phyloP scores from a whole-genome alignment of 768 basidiomycete genomes.

The Rhodotorula diobovata region DNA sequence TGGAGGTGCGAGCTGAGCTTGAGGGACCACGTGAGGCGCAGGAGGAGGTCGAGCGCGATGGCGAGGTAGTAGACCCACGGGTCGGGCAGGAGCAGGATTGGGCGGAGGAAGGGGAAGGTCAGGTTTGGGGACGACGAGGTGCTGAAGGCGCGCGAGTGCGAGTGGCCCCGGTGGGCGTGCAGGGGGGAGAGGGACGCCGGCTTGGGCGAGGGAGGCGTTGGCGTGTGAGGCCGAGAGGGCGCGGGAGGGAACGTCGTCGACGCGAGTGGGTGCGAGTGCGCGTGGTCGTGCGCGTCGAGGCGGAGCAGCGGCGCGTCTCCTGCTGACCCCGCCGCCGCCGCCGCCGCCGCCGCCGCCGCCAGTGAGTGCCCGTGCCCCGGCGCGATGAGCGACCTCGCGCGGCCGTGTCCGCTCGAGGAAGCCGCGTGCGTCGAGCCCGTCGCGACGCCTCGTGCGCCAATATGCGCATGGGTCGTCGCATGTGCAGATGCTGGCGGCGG shows the following conservation, averaged over 20 bases:
- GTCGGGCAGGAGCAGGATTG: conserved; percentile 70
- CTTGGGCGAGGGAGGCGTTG: not conserved
- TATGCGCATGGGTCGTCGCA: not conserved
- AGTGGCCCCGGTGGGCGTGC: not conserved
- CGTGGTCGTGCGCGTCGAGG: not conserved
- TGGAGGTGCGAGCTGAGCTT: conserved; percentile 84
- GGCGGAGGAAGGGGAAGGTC: conserved; percentile 59
- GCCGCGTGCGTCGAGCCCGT: not conserved
- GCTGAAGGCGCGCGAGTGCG: conserved; percentile 29
- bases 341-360: not conserved
- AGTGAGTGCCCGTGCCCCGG: not conserved
- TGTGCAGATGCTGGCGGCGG: not conserved
- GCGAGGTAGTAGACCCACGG: conserved; percentile 73
- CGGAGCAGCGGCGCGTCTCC: too few species aligned
- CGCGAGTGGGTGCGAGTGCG: not conserved
- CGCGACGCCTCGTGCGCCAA: not conserved
- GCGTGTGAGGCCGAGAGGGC: conserved; percentile 24
- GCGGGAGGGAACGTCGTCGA: conserved; percentile 16
- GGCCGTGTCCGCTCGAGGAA: not conserved
- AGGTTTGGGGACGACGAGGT: conserved; percentile 37
- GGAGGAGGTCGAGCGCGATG: conserved; percentile 73
- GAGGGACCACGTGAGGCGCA: conserved; percentile 90
- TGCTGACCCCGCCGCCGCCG: too few species aligned
- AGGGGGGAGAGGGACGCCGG: not conserved
- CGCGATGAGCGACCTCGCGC: not conserved